Conservation (phyloP, 441 rosid genomes). For the Pelargonium fulgidum region DNA sequence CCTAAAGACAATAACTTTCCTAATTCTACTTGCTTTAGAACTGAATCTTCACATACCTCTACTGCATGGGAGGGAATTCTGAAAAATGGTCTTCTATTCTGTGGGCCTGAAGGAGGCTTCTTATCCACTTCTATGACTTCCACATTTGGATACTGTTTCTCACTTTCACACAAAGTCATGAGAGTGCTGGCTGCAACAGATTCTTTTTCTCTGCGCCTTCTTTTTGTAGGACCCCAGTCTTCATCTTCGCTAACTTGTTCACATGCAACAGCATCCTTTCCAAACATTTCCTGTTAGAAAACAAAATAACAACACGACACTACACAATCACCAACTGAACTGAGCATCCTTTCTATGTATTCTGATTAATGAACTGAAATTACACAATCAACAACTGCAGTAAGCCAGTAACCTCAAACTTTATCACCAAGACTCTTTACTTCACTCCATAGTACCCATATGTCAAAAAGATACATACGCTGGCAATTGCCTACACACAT, state of each 20-base stretch:
- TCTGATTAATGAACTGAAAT: too few relatives aligned
- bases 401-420: too few relatives aligned
- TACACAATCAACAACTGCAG: too few relatives aligned
- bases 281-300: constrained; percentile 80
- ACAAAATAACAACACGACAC: constrained; percentile 15
- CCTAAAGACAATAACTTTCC: too few relatives aligned
- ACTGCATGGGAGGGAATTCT: constrained; percentile 70
- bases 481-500: too few relatives aligned
- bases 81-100: constrained; percentile 48
- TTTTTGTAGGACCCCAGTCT: constrained; percentile 94
- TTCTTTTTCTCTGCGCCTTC: constrained; percentile 69
- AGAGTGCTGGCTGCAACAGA: constrained; percentile 71
- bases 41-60: too few relatives aligned
- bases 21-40: too few relatives aligned
- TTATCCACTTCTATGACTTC: constrained; percentile 31
- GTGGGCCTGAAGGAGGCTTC: constrained; percentile 34
- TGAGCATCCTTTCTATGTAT: too few relatives aligned
- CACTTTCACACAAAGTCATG: constrained; percentile 56
- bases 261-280: constrained; percentile 64
- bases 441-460: neutral
- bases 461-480: neutral
- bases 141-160: constrained; percentile 31
- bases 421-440: neutral
- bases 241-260: constrained; percentile 93
- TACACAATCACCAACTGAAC: constrained; percentile 9